phyloP scores from a whole-genome alignment of 2,329 filamentous ascomycete species.

The Fusarium robinianum region DNA sequence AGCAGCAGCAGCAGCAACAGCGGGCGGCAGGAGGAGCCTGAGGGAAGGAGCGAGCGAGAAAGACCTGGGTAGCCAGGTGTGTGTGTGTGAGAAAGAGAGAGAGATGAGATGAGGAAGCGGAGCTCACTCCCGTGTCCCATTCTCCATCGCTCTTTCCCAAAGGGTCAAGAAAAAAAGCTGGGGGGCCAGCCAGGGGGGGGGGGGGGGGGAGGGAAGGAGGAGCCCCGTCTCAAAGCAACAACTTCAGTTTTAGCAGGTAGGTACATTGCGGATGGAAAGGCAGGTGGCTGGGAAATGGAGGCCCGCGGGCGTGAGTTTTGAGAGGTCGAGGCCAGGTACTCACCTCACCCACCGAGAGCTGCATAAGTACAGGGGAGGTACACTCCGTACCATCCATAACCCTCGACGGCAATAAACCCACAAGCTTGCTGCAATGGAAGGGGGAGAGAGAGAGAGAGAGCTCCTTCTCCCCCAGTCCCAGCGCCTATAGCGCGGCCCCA shows the following conservation, averaged over 20 bases:
- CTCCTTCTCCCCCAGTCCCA: not conserved
- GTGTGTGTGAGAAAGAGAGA: not conserved
- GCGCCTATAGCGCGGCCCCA: not conserved
- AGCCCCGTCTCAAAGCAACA: too few species aligned
- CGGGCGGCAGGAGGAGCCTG: slow-evolving; percentile 17
- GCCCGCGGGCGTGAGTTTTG: too few species aligned
- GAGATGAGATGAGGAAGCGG: slow-evolving; percentile 30
- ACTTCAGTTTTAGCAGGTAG: slow-evolving; percentile 13
- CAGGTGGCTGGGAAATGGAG: slow-evolving; percentile 30
- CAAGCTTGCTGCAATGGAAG: too few species aligned
- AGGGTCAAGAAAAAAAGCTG: slow-evolving; percentile 6
- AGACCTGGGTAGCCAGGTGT: slow-evolving; percentile 4
- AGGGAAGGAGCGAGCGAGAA: slow-evolving; percentile 13
- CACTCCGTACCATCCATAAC: slow-evolving; percentile 9
- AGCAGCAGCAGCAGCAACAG: too few species aligned
- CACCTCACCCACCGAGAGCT: not conserved
- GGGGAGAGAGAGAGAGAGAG: too few species aligned
- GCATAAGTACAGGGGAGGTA: slow-evolving; percentile 16
- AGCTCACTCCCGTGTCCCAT: slow-evolving; percentile 25
- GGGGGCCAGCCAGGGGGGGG: too few species aligned
- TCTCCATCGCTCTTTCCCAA: too few species aligned
- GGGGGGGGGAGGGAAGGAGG: too few species aligned
- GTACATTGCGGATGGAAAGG: slow-evolving; percentile 12
- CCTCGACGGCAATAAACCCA: too few species aligned
- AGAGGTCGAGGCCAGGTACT: slow-evolving; percentile 17